phyloP scores from a whole-genome alignment of 2,329 filamentous ascomycete species.

The Cercospora sp. region DNA sequence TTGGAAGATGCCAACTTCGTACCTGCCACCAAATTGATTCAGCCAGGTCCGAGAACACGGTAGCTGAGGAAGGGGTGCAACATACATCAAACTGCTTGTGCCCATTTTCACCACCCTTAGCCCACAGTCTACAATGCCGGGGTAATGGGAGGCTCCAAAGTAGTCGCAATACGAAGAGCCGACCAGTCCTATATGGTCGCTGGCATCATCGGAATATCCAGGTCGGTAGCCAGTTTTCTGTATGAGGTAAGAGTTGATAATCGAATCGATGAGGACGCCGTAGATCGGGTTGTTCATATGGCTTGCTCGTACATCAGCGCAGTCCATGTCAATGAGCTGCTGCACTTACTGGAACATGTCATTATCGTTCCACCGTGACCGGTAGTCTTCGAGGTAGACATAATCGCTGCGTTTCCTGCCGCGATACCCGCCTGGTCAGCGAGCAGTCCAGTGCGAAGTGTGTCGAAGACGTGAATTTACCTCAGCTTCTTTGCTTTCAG shows the following conservation, averaged over 20 bases:
- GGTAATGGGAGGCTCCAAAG: conserved; percentile 74
- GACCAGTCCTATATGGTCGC: conserved; percentile 75
- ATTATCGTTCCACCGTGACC: conserved; percentile 89
- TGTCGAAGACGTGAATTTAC: background rate
- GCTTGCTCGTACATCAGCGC: background rate
- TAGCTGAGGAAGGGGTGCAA: background rate
- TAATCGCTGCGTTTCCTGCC: conserved; percentile 67
- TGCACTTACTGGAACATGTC: conserved; percentile 72
- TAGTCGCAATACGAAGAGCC: conserved; percentile 86
- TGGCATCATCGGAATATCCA: conserved; percentile 65
- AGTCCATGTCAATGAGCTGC: background rate
- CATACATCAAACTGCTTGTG: conserved; percentile 73
- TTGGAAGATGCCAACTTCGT: conserved; percentile 86
- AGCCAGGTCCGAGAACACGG: background rate
- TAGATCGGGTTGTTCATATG: conserved; percentile 61
- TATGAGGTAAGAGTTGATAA: conserved; percentile 87
- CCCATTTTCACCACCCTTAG: conserved; percentile 82
- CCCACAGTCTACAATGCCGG: conserved; percentile 76
- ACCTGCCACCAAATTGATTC: conserved; percentile 44
- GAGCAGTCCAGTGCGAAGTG: background rate
- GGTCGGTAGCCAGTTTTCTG: conserved; percentile 71
- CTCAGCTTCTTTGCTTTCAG: conserved; percentile 28
- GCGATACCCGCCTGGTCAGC: background rate
- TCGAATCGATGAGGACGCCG: conserved; percentile 65
- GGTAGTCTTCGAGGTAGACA: conserved; percentile 74